A percentile compares a stretch with the other conserved stretches of the same genome.
phyloP scores from a whole-genome alignment of 1,284 basidiomycete species.

The Pseudozyma thailandica region DNA sequence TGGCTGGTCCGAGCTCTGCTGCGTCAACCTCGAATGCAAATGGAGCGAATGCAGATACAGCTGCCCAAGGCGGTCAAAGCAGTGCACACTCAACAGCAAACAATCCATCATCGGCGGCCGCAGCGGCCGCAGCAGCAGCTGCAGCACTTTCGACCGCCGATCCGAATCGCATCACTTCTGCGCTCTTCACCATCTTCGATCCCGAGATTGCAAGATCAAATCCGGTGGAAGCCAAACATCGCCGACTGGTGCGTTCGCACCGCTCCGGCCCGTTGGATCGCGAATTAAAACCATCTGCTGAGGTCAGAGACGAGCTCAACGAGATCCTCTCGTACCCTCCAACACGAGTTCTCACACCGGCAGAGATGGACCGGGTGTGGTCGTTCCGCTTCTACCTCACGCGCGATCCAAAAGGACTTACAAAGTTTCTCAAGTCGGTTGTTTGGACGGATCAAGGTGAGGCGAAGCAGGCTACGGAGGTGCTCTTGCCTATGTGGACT shows the following conservation, averaged over 20 bases:
- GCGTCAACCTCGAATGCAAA: not conserved
- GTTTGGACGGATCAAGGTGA: conserved; percentile 96
- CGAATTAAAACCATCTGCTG: conserved; percentile 93
- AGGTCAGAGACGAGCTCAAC: conserved; percentile 90
- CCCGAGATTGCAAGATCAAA: conserved; percentile 91
- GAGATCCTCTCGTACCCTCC: conserved; percentile 91
- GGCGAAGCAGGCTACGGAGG: conserved; percentile 96
- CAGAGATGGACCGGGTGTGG: conserved; percentile 97
- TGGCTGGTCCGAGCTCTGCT: conserved; percentile 14
- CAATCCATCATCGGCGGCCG: conserved; percentile 28
- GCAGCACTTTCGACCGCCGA: conserved; percentile 67
- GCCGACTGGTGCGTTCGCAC: conserved; percentile 91
- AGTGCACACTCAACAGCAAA: conserved; percentile 5
- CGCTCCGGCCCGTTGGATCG: conserved; percentile 92
- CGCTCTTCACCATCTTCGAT: conserved; percentile 86
- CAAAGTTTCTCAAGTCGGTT: conserved; percentile 97
- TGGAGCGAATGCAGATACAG: conserved; percentile 2
- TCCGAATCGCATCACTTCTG: conserved; percentile 70
- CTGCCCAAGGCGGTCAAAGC: conserved; percentile 9
- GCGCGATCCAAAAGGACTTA: conserved; percentile 85
- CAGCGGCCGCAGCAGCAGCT: conserved; percentile 41
- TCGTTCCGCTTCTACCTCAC: conserved; percentile 97
- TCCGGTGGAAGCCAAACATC: conserved; percentile 96
- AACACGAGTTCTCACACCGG: conserved; percentile 83
- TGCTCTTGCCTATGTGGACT: conserved; percentile 93